Conservation (phyloP, 148 eudicot genomes). For the Nepenthes mirabilis region DNA sequence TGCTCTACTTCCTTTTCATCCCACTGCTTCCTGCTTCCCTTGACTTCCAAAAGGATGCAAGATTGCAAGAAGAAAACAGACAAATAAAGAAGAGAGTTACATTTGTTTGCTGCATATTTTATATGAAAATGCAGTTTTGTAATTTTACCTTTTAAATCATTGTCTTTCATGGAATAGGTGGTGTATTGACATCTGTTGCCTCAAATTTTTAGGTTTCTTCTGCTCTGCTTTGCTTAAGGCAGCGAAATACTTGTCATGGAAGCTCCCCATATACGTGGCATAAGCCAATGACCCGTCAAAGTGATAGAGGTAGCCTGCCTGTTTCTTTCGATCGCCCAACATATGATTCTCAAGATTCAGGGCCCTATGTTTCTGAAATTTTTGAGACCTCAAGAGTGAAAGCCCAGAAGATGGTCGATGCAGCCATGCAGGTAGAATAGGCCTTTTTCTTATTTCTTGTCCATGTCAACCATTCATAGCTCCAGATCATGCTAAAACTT, state of each 20-base stretch:
- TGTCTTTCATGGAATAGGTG: neutral
- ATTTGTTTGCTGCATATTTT: no score
- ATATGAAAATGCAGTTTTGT: neutral
- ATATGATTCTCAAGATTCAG: conserved; percentile 43
- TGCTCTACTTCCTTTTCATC: neutral
- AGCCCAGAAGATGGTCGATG: conserved; percentile 77
- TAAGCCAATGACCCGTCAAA: conserved; percentile 25
- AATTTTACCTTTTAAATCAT: neutral
- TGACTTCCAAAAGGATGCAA: no score
- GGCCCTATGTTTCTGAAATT: conserved; percentile 48
- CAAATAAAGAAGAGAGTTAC: no score
- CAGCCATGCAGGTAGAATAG: conserved; percentile 65
- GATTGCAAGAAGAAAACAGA: no score
- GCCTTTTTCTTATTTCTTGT: neutral
- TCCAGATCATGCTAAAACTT: no score
- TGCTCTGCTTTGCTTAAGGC: conserved; percentile 67
- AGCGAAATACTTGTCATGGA: conserved; percentile 74
- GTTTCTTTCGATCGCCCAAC: conserved; percentile 28
- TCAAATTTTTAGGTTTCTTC: conserved; percentile 57
- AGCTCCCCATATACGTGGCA: conserved; percentile 32
- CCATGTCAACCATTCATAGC: no score
- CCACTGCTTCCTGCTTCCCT: no score
- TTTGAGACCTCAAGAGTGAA: conserved; percentile 69
- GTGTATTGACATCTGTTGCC: neutral
- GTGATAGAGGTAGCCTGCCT: conserved; percentile 24